phyloP scores from a whole-genome alignment of 2,329 filamentous ascomycete species.

The Cladorrhinum sp. region DNA sequence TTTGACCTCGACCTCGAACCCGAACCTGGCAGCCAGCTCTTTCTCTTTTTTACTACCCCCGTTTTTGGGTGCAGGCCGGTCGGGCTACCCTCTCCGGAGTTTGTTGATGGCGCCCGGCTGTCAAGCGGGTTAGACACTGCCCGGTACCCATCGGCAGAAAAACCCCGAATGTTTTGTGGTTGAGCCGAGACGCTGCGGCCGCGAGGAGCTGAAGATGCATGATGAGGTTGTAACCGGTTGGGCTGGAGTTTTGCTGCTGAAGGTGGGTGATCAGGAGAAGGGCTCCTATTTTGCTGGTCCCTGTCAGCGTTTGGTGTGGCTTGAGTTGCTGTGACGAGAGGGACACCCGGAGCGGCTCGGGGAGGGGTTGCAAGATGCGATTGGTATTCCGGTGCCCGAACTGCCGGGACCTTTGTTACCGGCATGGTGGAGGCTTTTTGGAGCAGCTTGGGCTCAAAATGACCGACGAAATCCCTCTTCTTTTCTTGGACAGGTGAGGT shows the following conservation, averaged over 20 bases:
- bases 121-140: conserved; percentile 30
- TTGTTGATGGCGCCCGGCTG: conserved; percentile 34
- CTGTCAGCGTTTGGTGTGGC: conserved; percentile 12
- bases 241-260: conserved; percentile 20
- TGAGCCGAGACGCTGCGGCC: conserved; percentile 50
- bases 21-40: conserved; percentile 55
- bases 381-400: not conserved
- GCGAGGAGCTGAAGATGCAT: conserved; percentile 27
- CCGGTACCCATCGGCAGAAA: conserved; percentile 31
- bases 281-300: conserved; percentile 12
- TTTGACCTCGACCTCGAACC: conserved; percentile 47
- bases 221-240: conserved; percentile 18
- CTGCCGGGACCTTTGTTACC: conserved; percentile 10
- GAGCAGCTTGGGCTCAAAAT: conserved; percentile 16
- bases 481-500: not conserved
- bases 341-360: conserved; percentile 5
- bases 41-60: conserved; percentile 38
- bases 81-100: conserved; percentile 38
- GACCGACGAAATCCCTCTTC: not conserved
- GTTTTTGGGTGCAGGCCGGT: conserved; percentile 42
- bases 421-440: conserved; percentile 19
- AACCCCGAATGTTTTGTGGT: conserved; percentile 32
- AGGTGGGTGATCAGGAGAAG: conserved; percentile 14
- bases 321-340: conserved; percentile 15
- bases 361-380: not conserved